phyloP scores from a whole-genome alignment of 2,329 filamentous ascomycete genomes.

The Alternaria alternata region DNA sequence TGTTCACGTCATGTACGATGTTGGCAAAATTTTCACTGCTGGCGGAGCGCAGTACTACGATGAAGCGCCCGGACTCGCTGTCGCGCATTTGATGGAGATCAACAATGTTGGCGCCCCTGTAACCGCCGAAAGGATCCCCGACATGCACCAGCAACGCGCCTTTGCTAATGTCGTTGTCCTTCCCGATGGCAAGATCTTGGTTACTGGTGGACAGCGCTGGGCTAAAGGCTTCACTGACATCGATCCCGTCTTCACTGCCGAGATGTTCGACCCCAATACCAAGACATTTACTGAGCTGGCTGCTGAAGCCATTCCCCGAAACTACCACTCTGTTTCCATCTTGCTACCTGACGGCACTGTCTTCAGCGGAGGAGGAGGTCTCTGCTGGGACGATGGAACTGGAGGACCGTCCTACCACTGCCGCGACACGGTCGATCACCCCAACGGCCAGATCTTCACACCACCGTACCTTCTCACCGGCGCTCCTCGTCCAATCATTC shows the following conservation, averaged over 20 bases:
- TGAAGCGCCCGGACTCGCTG: conserved; percentile 13
- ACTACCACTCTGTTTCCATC: conserved; percentile 35
- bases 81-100: conserved; percentile 29
- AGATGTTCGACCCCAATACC: conserved; percentile 31
- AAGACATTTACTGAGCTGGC: conserved; percentile 27
- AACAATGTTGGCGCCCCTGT: conserved; percentile 23
- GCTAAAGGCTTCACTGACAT: conserved; percentile 25
- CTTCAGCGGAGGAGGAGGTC: conserved; percentile 31
- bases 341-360: conserved; percentile 31
- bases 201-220: conserved; percentile 31
- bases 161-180: conserved; percentile 33
- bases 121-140: conserved; percentile 15
- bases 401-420: conserved; percentile 49
- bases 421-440: conserved; percentile 56
- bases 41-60: conserved; percentile 28
- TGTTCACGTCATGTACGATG: conserved; percentile 57
- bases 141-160: conserved; percentile 25
- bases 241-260: conserved; percentile 24
- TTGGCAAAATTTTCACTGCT: conserved; percentile 50
- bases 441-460: conserved; percentile 62
- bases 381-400: conserved; percentile 26
- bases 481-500: conserved; percentile 23
- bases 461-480: conserved; percentile 62
- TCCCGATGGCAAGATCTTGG: conserved; percentile 33
- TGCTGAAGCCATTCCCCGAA: conserved; percentile 24